These are phyloP conservation scores for Thermomyces lanuginosus DNA, from an alignment of 2,329 filamentous ascomycete species.

Conservation along the genomic window DNA sequence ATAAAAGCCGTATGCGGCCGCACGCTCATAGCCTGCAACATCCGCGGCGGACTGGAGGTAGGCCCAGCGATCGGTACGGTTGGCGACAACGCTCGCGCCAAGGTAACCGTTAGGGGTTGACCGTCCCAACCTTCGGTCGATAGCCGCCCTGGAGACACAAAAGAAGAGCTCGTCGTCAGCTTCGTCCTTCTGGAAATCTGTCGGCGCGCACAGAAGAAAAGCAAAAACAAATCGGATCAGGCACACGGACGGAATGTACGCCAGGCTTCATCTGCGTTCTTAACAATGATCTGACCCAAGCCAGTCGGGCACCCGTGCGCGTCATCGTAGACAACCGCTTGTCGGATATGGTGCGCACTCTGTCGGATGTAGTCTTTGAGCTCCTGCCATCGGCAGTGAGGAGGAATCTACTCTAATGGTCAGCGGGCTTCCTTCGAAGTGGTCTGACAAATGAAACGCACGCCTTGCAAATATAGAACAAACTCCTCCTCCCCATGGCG, in stretches of 20 bases:
- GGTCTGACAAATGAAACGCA: constrained; percentile 10
- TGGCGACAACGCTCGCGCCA: constrained; percentile 24
- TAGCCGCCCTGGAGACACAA: constrained; percentile 17
- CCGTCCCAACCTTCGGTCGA: constrained; percentile 29
- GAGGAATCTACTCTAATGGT: constrained; percentile 18
- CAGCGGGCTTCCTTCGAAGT: neutral
- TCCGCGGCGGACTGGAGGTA: constrained; percentile 21
- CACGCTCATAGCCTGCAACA: constrained; percentile 14
- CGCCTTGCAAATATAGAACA: constrained; percentile 29
- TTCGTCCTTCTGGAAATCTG: neutral
- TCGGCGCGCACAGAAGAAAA: neutral
- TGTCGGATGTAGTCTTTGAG: constrained; percentile 30
- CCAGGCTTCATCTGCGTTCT: constrained; percentile 30
- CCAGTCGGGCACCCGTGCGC: constrained; percentile 27
- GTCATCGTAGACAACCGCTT: constrained; percentile 30
- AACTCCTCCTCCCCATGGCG: constrained; percentile 27
- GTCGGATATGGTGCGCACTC: constrained; percentile 28
- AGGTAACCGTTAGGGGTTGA: constrained; percentile 26
- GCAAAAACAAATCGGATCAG: neutral
- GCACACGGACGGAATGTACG: constrained; percentile 23
- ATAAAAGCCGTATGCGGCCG: constrained; percentile 21
- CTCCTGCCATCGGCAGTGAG: constrained; percentile 30
- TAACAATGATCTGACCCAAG: constrained; percentile 29
- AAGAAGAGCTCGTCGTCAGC: constrained; percentile 2
- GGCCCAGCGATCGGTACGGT: constrained; percentile 28